Evolutionary conservation across 1,139 yeast species (phyloP), one percentile per base, ranked within the genome.

Genomic region (Kurtzmaniella quercitrusa): DNA sequence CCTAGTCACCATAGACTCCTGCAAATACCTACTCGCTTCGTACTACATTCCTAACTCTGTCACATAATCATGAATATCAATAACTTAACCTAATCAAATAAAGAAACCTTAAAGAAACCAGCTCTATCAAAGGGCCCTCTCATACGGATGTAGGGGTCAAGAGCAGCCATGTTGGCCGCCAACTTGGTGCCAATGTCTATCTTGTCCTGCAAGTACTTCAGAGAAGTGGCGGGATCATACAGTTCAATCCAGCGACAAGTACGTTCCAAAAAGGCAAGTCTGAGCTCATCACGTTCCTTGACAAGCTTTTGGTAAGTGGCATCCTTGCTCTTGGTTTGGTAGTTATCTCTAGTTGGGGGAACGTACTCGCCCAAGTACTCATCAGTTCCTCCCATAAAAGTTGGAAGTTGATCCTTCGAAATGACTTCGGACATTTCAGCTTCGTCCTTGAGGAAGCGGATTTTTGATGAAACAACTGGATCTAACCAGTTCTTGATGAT

Each of bases 401-500:
- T 60, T 7, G 77, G 77, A 46, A 73, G 62, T 48, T 58, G 59
- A 25, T 54, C 48, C 6, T 63, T 60, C 37, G 69, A 73, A 40
- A 72, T 57, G 43, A 58, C 66, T 41, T 59, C 55, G 21, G 49
- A 48, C 46, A 72, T 54, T 42, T 72, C 76, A 37, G 62, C 59
- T 45, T 53, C 56, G 51, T 64, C 62, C 51, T 72, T 71, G 38
- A 73, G 63, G 51, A 73, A 73, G 49, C 68, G 73, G 43, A 73
- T 69, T 51, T 73, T 73, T 18, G 72, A 60, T 1, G 75, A 71
- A 47, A 70, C 75, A 38, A 65, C 72, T 3, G 78, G 77, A 51
- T 73, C 78, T 40, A 73, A 59, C 77, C 77, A 73, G 45, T 61
- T 59, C 51, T 70, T 70, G 44, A 73, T 68, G 39, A 72, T 62